Evolutionary conservation across 805 yeast species (phyloP), one percentile per base, ranked within the genome.

Genomic region (Lipomyces japonicus): DNA sequence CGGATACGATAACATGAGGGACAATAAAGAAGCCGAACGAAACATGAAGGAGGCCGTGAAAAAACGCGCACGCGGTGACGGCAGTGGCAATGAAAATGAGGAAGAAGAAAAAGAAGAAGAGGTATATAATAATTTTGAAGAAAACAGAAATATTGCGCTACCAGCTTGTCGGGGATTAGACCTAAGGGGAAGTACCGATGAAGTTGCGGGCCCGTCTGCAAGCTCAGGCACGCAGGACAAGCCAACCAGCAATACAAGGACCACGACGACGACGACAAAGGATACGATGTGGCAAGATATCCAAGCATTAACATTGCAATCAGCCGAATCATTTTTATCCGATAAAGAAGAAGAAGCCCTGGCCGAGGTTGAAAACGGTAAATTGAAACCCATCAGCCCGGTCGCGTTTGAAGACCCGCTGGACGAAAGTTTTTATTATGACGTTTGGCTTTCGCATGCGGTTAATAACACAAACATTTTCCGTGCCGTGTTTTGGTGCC

Each of bases 341-440:
- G 57, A 47, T n/a, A n/a, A 28, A 3, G 59, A 55, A 22, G 36
- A 42, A 5, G 18, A 72, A 30, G 79, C 74, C 2, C 81, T 82
- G 57, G 69, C 86, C 53, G 73, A 73, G 22, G 69, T 73, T 35
- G 79, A 76, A 21, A 60, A 60, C 14, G 60, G 68, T 39, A 63
- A 64, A 25, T 58, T 68, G 50, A 65, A 73, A 54, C 82, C 81
- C 50, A 75, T 93, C 53, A 97, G 89, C 65, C 98, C 98, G 0
- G 90, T 86, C 67, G 72, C 79, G 1, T 89, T 93, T 65, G 82
- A 78, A 50, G 99, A 93, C 68, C 99, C 98, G 0, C 65, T 93
- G 42, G 79, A 77, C 51, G 84, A 78, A n/a, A 78, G 78, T 1
- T 93, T 93, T 65, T 87, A 80, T 62, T 90, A 86, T 60, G 96